phyloP scores from a whole-genome alignment of 2,329 filamentous ascomycete genomes.

The Colletotrichum cordylinicola region DNA sequence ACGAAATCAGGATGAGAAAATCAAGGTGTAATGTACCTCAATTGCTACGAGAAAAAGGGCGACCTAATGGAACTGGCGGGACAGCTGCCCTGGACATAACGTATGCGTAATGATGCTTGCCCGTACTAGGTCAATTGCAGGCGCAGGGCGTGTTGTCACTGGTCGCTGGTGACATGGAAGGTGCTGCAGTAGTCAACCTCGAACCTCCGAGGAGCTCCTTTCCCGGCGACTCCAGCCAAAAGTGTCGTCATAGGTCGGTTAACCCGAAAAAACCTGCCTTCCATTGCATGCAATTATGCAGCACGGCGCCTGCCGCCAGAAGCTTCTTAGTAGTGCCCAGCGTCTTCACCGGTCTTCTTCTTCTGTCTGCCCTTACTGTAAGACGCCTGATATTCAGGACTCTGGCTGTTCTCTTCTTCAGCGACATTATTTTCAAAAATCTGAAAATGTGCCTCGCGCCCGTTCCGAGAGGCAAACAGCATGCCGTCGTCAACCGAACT shows the following conservation, averaged over 20 bases:
- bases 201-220: conserved; percentile 13
- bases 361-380: not conserved
- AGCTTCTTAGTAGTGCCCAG: not conserved
- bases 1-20: not conserved
- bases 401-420: not conserved
- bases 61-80: not conserved
- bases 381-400: not conserved
- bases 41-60: not conserved
- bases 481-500: not conserved
- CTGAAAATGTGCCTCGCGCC: not conserved
- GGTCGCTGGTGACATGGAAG: not conserved
- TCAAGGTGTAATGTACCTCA: not conserved
- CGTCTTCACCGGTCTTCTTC: not conserved
- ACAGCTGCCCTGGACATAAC: conserved; percentile 10
- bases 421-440: not conserved
- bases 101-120: conserved; percentile 17
- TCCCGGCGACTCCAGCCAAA: not conserved
- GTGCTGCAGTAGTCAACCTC: not conserved
- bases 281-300: conserved; percentile 17
- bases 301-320: not conserved
- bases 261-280: conserved; percentile 4
- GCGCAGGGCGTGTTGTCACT: not conserved
- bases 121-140: conserved; percentile 11
- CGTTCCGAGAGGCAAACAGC: not conserved
- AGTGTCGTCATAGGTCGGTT: conserved; percentile 20